These are phyloP conservation scores for Penicillium chermesinum DNA, from an alignment of 495 filamentous ascomycete species.

Conservation along the genomic window DNA sequence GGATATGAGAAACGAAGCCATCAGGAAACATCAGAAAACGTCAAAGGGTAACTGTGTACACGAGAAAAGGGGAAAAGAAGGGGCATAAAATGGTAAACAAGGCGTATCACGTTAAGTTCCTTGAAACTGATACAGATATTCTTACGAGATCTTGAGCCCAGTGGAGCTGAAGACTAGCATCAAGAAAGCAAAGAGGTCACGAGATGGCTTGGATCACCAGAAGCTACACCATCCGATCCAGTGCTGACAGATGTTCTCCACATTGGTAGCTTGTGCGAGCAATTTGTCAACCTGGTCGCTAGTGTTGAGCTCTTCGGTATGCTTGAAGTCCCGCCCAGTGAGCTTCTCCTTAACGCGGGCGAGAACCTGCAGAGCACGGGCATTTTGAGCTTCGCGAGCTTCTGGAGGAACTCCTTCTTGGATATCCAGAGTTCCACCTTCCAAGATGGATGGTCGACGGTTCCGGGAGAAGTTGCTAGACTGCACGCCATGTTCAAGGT, in stretches of 20 bases:
- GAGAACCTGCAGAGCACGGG: slow-evolving; percentile 84
- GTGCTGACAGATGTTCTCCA: slow-evolving; percentile 97
- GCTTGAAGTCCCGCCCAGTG: slow-evolving; percentile 64
- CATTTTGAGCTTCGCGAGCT: slow-evolving; percentile 80
- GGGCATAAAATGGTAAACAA: slow-evolving; percentile 3
- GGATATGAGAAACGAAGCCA: background rate
- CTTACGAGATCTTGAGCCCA: slow-evolving; percentile 6
- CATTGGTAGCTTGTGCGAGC: slow-evolving; percentile 87
- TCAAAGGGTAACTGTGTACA: background rate
- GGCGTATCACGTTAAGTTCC: slow-evolving; percentile 17
- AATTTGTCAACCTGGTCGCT: slow-evolving; percentile 88
- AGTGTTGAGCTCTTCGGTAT: slow-evolving; percentile 72
- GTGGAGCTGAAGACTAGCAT: slow-evolving; percentile 12
- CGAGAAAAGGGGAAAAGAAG: background rate
- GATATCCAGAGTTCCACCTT: slow-evolving; percentile 48
- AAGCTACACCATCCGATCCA: slow-evolving; percentile 98
- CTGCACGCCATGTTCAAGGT: slow-evolving; percentile 45
- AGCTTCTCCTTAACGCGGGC: slow-evolving; percentile 91
- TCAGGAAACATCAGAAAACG: no score
- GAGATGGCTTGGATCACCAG: slow-evolving; percentile 58
- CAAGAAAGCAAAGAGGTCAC: no score
- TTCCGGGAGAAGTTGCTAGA: slow-evolving; percentile 43
- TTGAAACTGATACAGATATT: background rate
- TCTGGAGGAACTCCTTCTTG: slow-evolving; percentile 48
- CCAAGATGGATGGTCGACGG: slow-evolving; percentile 45